Conservation (phyloP, 2,329 filamentous ascomycete genomes). For the Bipolaris cookei region DNA sequence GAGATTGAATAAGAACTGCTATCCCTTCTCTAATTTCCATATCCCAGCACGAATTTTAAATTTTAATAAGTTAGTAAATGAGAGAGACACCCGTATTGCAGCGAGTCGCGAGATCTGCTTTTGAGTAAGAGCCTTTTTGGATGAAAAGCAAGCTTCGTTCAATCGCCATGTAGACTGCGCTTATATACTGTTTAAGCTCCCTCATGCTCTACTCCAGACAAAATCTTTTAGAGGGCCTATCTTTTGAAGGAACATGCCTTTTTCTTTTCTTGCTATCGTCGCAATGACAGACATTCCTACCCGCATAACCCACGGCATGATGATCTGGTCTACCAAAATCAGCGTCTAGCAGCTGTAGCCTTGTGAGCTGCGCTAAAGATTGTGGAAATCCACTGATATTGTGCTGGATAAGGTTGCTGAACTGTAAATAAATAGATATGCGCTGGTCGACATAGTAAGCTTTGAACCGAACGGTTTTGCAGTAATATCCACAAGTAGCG, state of each 20-base stretch:
- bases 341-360: conserved; percentile 18
- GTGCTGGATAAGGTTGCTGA: conserved; percentile 7
- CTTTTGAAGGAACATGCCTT: neutral
- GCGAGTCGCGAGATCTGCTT: neutral
- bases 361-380: conserved; percentile 9
- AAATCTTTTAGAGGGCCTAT: conserved; percentile 8
- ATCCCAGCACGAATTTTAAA: too few species aligned
- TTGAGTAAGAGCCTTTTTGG: neutral
- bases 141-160: neutral
- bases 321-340: conserved; percentile 18
- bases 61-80: too few species aligned
- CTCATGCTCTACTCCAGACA: neutral
- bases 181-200: conserved; percentile 1
- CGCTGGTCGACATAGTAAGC: conserved; percentile 12
- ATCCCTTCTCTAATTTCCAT: too few species aligned
- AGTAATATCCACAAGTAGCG: conserved; percentile 9
- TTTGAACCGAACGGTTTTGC: conserved; percentile 9
- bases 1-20: too few species aligned
- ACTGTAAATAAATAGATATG: conserved; percentile 15
- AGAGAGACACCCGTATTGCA: neutral
- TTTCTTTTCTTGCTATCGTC: conserved; percentile 17
- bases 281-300: conserved; percentile 9
- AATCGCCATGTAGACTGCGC: conserved; percentile 1
- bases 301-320: neutral
- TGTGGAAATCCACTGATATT: conserved; percentile 23